Percentiles rank a stretch among this genome's conserved stretches.
phyloP scores from a whole-genome alignment of 257 asterid genomes.

The Thymus quinquecostatus region DNA sequence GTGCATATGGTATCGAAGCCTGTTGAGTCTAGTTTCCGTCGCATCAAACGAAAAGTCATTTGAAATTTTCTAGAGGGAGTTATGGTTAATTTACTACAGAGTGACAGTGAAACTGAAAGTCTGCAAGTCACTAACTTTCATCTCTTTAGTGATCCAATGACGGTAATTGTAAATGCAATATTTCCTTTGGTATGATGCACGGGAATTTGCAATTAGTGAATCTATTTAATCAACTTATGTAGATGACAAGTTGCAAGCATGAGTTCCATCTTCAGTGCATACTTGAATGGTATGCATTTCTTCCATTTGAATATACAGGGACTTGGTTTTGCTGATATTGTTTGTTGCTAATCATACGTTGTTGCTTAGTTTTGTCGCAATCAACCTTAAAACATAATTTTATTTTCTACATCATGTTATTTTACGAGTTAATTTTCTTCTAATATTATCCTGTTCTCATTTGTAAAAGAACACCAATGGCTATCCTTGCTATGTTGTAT shows the following conservation, averaged over 20 bases:
- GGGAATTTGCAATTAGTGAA: constrained; percentile 12
- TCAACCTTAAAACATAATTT: background rate
- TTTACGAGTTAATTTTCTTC: background rate
- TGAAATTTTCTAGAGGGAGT: no score
- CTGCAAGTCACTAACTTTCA: no score
- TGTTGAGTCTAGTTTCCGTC: no score
- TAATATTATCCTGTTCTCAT: no score
- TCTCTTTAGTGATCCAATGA: constrained; percentile 60
- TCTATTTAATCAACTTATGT: constrained; percentile 19
- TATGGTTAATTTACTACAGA: no score
- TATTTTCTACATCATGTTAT: constrained; percentile 4
- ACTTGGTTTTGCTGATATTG: background rate
- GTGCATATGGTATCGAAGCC: no score
- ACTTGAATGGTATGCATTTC: constrained; percentile 75
- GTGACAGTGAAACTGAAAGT: no score
- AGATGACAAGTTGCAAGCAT: constrained; percentile 87
- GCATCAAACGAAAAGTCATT: no score
- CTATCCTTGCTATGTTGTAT: background rate
- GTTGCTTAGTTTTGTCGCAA: background rate
- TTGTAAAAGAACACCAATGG: background rate
- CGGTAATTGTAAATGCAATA: constrained; percentile 46
- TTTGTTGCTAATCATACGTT: background rate
- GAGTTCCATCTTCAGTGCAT: constrained; percentile 94
- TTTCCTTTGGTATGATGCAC: constrained; percentile 15
- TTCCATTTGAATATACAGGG: background rate